Base-by-base conservation (phyloP, 805 yeast genomes). In the Helenozyma baotianmanensis region DNA sequence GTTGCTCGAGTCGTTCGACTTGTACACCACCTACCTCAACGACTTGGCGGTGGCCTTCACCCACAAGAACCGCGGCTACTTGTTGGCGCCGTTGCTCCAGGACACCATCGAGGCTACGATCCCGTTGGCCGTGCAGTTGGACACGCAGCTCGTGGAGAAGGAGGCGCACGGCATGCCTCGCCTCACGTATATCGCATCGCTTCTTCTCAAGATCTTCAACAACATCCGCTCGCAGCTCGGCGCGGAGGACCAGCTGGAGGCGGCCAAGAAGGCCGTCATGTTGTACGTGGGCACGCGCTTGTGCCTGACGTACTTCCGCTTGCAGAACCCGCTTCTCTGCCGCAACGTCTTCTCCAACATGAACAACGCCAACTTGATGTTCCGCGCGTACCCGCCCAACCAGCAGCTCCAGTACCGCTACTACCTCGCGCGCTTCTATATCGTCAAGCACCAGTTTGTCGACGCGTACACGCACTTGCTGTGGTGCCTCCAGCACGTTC, bases 311-410 rank as follows among this genome's bases (percentile, higher is more conserved):
- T 81, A 80, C 51, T 78, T 74, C 48, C 58, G 53, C 24, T 67
- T 78, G 14, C 70, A 64, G 19, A 74, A 72, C 19, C 81, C 82
- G 5, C 60, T 76, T 43, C 55, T 76, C 12, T 78, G 84, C 53
- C 68, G 76, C 22, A 77, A 78, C 44, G 76, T 78, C 24, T 76
- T 77, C 47, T 68, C 80, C 21, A 78, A 78, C 50, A 70, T 78
- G 61, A 74, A 71, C 43, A 72, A 74, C 29, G 63, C 78, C 13
- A 58, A 61, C 15, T 55, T 78, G 24, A 63, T 60, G 24, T 65
- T 67, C 32, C 42, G 42, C 3, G 52, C 59, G n/a, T 75, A 68
- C 25, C 50, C 65, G 3, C 60, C 47, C 25, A 53, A 65, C 12
- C 75, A 74, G 40, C 68, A 72, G 27, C 48, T 76, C 6, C 72